Evolutionary conservation across 257 asterid species (phyloP).

Genomic region (Nicotiana attenuata): DNA sequence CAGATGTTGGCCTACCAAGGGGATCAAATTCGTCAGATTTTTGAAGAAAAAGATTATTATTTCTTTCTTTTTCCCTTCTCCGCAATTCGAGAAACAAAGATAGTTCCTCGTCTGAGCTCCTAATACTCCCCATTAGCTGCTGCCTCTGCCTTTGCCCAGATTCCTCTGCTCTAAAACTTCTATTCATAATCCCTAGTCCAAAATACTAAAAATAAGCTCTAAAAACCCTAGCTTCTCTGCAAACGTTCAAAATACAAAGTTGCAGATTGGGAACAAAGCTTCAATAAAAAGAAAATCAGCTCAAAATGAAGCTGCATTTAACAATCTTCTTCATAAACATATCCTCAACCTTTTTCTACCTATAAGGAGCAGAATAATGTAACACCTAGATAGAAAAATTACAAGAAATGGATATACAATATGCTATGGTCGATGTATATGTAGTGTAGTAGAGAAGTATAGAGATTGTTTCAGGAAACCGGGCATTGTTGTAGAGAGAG

Average conservation of each 20-base stretch:
- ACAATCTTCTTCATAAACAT: background rate
- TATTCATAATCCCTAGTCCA: slow-evolving; percentile 35
- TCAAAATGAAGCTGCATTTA: slow-evolving; percentile 31
- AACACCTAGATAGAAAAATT: background rate
- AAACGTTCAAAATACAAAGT: slow-evolving; percentile 12
- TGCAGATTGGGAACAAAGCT: slow-evolving; percentile 22
- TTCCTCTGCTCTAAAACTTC: slow-evolving; percentile 72
- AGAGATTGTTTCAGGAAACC: background rate
- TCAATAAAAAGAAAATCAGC: slow-evolving; percentile 25
- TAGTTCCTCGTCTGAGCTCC: slow-evolving; percentile 75
- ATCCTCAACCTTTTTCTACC: background rate
- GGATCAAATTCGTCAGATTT: slow-evolving; percentile 79
- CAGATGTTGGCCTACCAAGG: slow-evolving; percentile 35
- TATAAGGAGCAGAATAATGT: background rate
- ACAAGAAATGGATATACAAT: background rate
- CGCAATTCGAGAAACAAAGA: slow-evolving; percentile 90
- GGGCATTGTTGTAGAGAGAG: background rate
- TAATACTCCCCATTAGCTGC: slow-evolving; percentile 45
- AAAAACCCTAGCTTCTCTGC: slow-evolving; percentile 31
- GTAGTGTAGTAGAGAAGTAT: background rate
- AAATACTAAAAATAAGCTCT: slow-evolving; percentile 8
- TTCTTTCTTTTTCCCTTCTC: slow-evolving; percentile 74
- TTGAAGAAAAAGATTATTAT: slow-evolving; percentile 56
- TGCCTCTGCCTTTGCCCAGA: slow-evolving; percentile 27
- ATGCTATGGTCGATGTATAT: background rate